Percentiles rank a stretch among this genome's conserved stretches.
Conservation (phyloP, 2,329 filamentous ascomycete species). For the Elsinoe necatrix region DNA sequence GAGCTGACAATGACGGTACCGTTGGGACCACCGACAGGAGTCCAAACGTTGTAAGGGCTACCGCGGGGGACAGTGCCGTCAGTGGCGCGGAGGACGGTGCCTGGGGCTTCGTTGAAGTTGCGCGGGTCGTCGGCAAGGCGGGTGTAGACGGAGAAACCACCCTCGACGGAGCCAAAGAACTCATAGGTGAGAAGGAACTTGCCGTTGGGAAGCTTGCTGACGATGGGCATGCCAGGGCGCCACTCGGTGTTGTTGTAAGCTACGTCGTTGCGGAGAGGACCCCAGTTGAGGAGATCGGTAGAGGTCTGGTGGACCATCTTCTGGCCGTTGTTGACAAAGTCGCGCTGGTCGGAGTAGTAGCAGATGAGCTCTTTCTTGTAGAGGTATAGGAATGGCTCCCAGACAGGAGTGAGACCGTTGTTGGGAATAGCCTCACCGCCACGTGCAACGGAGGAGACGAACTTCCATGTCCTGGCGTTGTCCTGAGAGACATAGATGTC, state of each 20-base stretch:
- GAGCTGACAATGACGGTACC: slow-evolving; percentile 44
- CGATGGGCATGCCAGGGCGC: slow-evolving; percentile 60
- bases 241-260: slow-evolving; percentile 53
- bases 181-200: slow-evolving; percentile 59
- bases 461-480: slow-evolving; percentile 55
- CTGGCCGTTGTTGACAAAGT: slow-evolving; percentile 53
- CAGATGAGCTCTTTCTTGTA: slow-evolving; percentile 52
- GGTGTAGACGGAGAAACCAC: slow-evolving; percentile 46
- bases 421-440: slow-evolving; percentile 55
- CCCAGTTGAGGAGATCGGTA: slow-evolving; percentile 53
- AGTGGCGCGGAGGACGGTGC: slow-evolving; percentile 35
- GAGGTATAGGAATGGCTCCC: slow-evolving; percentile 61
- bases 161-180: slow-evolving; percentile 43
- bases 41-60: slow-evolving; percentile 48
- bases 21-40: slow-evolving; percentile 36
- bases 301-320: slow-evolving; percentile 59
- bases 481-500: slow-evolving; percentile 61
- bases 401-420: slow-evolving; percentile 60
- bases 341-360: slow-evolving; percentile 66
- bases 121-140: slow-evolving; percentile 41
- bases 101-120: slow-evolving; percentile 37
- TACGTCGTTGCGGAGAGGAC: slow-evolving; percentile 52
- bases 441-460: slow-evolving; percentile 56
- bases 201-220: slow-evolving; percentile 48
- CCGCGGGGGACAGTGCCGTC: slow-evolving; percentile 40